Evolutionary conservation across 805 yeast species (phyloP).

Genomic region (Ogataea trehalophila): DNA sequence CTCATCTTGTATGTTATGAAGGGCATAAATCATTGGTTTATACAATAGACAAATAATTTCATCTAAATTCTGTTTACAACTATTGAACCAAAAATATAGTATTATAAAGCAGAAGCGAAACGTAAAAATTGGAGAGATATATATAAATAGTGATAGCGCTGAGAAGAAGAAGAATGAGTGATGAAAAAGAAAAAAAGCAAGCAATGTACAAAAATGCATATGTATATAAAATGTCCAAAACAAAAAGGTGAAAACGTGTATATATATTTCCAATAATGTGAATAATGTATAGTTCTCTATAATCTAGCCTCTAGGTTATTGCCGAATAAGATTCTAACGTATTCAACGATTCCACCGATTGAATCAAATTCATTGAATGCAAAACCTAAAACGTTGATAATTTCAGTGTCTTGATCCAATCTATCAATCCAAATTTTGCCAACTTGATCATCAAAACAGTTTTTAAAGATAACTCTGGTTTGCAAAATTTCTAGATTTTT

Average conservation of each 20-base stretch:
- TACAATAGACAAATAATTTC: no score
- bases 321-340: conserved; percentile 6
- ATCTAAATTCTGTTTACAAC: no score
- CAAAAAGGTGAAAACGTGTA: background rate
- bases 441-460: conserved; percentile 6
- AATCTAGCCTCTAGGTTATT: background rate
- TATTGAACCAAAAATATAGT: no score
- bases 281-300: background rate
- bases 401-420: conserved; percentile 1
- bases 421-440: conserved; percentile 9
- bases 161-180: no score
- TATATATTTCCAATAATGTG: background rate
- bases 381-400: conserved; percentile 10
- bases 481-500: conserved; percentile 4
- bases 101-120: no score
- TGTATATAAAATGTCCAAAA: no score
- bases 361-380: conserved; percentile 14
- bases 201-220: no score
- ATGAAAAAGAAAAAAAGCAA: no score
- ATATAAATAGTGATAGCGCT: no score
- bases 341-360: conserved; percentile 10
- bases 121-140: no score
- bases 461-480: conserved; percentile 11
- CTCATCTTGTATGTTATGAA: no score
- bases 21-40: no score